These are phyloP conservation scores for Cladophialophora yegresii DNA, from an alignment of 2,329 filamentous ascomycete species.

Conservation along the genomic window DNA sequence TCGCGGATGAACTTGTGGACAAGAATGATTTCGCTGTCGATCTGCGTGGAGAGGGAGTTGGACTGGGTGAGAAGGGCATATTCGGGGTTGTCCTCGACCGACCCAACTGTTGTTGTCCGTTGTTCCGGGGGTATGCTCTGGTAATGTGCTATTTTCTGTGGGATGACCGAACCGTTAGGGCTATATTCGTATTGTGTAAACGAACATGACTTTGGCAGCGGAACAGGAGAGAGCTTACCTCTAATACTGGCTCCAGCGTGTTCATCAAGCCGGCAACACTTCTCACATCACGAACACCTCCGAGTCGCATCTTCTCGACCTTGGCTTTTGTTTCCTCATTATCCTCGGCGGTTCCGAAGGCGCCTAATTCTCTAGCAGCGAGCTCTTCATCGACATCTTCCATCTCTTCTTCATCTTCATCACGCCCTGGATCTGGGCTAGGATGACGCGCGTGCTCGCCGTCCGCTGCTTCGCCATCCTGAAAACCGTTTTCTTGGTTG, in stretches of 20 bases:
- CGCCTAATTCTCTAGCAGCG: conserved; percentile 50
- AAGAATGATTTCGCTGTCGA: conserved; percentile 86
- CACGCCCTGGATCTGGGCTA: conserved; percentile 42
- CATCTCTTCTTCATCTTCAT: conserved; percentile 39
- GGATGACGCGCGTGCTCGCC: conserved; percentile 35
- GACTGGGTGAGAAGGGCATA: conserved; percentile 86
- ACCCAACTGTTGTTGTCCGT: conserved; percentile 69
- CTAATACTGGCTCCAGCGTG: conserved; percentile 74
- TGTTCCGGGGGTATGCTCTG: conserved; percentile 68
- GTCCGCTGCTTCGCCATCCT: conserved; percentile 44
- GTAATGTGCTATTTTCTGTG: conserved; percentile 78
- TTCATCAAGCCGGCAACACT: conserved; percentile 80
- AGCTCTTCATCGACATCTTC: conserved; percentile 38
- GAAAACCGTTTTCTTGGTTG: conserved; percentile 57
- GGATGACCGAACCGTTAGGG: conserved; percentile 64
- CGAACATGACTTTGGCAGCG: conserved; percentile 41
- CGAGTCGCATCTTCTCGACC: conserved; percentile 79
- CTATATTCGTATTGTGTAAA: conserved; percentile 64
- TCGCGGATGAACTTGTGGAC: conserved; percentile 97
- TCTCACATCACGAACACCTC: conserved; percentile 72
- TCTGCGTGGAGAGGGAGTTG: conserved; percentile 85
- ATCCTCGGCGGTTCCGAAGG: conserved; percentile 61
- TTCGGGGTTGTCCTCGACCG: conserved; percentile 88
- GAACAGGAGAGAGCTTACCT: conserved; percentile 63
- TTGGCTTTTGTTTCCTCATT: conserved; percentile 73